Conservation (phyloP, 1,284 basidiomycete genomes). For the Trametes versicolor region DNA sequence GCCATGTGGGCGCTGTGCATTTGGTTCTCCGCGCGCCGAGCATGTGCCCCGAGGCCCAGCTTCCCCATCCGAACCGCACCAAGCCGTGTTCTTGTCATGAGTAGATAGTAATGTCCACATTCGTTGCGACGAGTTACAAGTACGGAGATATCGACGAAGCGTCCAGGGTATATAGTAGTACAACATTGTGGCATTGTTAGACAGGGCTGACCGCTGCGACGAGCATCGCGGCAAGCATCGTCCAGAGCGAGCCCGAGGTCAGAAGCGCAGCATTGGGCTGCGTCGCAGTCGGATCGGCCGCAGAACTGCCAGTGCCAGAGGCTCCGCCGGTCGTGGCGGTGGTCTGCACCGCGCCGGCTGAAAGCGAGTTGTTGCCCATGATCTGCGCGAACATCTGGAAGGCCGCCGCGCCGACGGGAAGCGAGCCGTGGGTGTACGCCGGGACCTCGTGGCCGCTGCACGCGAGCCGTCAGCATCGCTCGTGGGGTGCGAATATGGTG, state of each 20-base stretch:
- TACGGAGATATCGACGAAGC: not conserved
- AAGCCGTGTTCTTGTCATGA: not conserved
- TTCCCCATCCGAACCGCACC: not conserved
- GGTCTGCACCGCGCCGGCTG: conserved; percentile 25
- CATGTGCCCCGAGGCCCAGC: too few relatives aligned
- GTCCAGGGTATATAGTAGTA: not conserved
- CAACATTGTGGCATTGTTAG: not conserved
- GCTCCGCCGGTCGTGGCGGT: not conserved
- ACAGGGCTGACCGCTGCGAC: conserved; percentile 8
- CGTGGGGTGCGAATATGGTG: not conserved
- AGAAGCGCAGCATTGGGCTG: conserved; percentile 24
- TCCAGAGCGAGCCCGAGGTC: conserved; percentile 22
- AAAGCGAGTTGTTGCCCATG: conserved; percentile 38
- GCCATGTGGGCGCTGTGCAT: not conserved
- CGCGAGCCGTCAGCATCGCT: conserved; percentile 3
- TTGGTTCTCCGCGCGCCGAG: not conserved
- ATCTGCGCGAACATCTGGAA: conserved; percentile 42
- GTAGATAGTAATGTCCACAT: not conserved
- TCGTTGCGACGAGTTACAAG: not conserved
- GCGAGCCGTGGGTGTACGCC: conserved; percentile 37
- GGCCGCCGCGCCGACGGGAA: conserved; percentile 38
- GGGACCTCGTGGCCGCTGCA: conserved; percentile 40
- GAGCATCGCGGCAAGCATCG: conserved; percentile 11
- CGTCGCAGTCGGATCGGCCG: conserved; percentile 14
- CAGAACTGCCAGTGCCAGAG: not conserved